Evolutionary conservation across 2,329 filamentous ascomycete genomes (phyloP).

Genomic region (Fusarium nygamai): DNA sequence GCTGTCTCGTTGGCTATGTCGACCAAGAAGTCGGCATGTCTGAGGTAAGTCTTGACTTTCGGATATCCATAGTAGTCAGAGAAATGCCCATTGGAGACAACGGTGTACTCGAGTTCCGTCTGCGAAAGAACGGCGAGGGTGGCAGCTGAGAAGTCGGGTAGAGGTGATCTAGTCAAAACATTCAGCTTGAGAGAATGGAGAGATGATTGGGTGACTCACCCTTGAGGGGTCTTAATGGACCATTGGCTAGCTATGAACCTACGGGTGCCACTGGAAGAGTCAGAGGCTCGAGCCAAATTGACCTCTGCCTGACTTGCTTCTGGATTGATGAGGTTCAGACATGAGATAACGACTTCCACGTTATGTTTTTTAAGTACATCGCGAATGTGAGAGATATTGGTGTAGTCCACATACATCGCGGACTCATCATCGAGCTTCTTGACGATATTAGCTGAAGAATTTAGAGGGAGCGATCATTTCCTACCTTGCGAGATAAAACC

Average conservation of each 20-base stretch:
- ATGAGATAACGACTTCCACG: not conserved
- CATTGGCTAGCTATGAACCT: not conserved
- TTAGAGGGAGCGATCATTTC: accelerated
- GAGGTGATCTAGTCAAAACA: not conserved
- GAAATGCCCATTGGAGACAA: not conserved
- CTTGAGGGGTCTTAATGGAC: not conserved
- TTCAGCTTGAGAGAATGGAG: accelerated
- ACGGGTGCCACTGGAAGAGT: accelerated
- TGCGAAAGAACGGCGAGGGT: not conserved
- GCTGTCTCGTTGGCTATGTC: not conserved
- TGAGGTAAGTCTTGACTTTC: not conserved
- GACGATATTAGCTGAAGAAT: accelerated
- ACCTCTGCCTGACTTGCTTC: not conserved
- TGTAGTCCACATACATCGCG: not conserved
- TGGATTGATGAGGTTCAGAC: not conserved
- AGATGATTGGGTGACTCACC: not conserved
- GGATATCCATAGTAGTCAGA: not conserved
- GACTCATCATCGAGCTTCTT: not conserved
- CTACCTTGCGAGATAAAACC: not conserved
- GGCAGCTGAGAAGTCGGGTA: not conserved
- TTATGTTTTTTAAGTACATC: too few relatives aligned
- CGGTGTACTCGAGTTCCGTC: not conserved
- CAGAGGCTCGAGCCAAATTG: not conserved
- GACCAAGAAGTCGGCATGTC: not conserved
- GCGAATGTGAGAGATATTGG: not conserved